Evolutionary conservation across 352 stramenopile species (phyloP).

Genomic region (Elongisporangium prolatum): DNA sequence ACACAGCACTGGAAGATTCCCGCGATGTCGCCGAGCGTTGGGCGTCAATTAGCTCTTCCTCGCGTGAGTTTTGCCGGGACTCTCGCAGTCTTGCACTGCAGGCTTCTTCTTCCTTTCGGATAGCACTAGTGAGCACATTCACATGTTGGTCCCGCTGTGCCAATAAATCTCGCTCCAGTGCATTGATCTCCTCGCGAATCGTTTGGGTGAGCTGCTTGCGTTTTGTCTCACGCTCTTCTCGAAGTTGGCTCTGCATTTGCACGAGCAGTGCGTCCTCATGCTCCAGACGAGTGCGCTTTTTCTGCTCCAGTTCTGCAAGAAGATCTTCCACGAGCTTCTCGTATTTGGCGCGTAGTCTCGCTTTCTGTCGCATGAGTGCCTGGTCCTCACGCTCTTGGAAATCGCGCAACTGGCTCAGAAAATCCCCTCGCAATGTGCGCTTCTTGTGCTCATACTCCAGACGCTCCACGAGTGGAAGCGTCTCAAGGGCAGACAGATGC

Average conservation of each 20-base stretch:
- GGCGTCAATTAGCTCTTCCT: constrained; percentile 25
- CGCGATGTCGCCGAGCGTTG: neutral
- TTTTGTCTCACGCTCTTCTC: constrained; percentile 46
- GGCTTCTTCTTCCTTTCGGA: constrained; percentile 48
- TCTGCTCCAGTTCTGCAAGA: constrained; percentile 48
- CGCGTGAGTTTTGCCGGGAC: constrained; percentile 24
- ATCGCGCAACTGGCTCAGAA: constrained; percentile 50
- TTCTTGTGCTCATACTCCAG: constrained; percentile 79
- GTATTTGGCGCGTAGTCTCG: constrained; percentile 51
- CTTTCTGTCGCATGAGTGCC: constrained; percentile 57
- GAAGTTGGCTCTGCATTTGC: constrained; percentile 49
- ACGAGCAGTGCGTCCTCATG: constrained; percentile 48
- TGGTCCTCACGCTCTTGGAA: constrained; percentile 73
- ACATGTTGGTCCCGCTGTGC: constrained; percentile 42
- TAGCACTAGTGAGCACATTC: constrained; percentile 25
- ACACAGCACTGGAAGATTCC: neutral
- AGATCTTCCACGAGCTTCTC: constrained; percentile 65
- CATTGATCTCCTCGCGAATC: constrained; percentile 41
- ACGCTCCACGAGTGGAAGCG: constrained; percentile 38
- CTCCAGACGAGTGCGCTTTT: constrained; percentile 47
- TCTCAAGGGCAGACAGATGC: constrained; percentile 49
- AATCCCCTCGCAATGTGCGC: constrained; percentile 51
- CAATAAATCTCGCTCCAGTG: constrained; percentile 41
- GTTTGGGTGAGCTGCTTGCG: constrained; percentile 36
- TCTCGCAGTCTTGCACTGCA: constrained; percentile 23